Percentiles rank a stretch among this genome's conserved stretches.
Evolutionary conservation across 345 rosid species (phyloP).

Genomic region (Citrus mangshanensis): DNA sequence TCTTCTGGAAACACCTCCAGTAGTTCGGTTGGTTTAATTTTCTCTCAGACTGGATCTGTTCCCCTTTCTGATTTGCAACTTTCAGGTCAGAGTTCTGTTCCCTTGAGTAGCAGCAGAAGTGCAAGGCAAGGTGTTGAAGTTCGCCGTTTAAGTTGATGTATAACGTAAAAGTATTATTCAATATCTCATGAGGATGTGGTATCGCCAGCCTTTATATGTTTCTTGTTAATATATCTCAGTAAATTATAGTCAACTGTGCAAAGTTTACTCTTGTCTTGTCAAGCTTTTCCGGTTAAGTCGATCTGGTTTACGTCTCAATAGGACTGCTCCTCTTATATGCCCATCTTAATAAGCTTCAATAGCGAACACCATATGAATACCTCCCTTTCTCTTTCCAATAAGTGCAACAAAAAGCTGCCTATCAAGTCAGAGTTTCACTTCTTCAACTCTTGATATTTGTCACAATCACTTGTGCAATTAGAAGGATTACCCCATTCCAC

Average conservation of each 20-base stretch:
- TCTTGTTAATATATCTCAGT: conserved; percentile 30
- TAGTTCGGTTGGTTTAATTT: conserved; percentile 67
- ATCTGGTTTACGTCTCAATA: conserved; percentile 23
- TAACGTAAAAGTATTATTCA: conserved; percentile 19
- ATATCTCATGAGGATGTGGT: conserved; percentile 20
- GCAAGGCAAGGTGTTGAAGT: conserved; percentile 65
- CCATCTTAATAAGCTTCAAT: conserved; percentile 25
- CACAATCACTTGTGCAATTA: conserved; percentile 8
- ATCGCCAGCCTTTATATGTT: conserved; percentile 14
- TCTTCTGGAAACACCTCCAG: conserved; percentile 54
- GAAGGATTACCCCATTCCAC: conserved; percentile 10
- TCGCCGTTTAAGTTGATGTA: conserved; percentile 60
- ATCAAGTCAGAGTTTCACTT: conserved; percentile 17
- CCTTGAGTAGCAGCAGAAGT: conserved; percentile 65
- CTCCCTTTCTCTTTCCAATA: conserved; percentile 20
- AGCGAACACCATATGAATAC: conserved; percentile 11
- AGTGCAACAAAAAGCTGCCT: conserved; percentile 15
- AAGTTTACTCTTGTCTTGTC: conserved; percentile 17
- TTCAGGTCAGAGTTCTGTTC: conserved; percentile 63
- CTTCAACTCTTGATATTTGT: conserved; percentile 9
- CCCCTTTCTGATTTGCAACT: conserved; percentile 68
- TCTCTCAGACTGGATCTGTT: conserved; percentile 61
- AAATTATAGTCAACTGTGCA: conserved; percentile 35
- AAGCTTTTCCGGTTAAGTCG: conserved; percentile 16
- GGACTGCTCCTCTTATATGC: conserved; percentile 20